phyloP scores from a whole-genome alignment of 148 eudicot species.

The Vaccinium corymbosum region DNA sequence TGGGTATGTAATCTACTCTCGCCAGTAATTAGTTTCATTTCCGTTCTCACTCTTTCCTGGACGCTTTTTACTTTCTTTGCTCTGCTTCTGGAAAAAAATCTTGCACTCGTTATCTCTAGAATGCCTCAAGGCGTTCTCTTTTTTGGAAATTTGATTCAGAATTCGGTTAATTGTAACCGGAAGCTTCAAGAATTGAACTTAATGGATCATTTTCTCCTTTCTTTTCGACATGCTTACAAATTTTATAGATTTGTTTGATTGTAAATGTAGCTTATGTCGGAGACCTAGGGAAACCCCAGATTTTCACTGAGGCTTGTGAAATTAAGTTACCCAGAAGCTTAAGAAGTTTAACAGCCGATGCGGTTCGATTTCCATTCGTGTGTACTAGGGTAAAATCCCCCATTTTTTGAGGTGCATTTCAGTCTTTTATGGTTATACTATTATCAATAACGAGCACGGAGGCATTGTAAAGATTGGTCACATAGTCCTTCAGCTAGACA shows the following conservation, averaged over 20 bases:
- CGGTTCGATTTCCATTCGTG: not conserved
- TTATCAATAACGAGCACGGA: not conserved
- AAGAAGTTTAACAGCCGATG: not conserved
- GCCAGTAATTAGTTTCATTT: not conserved
- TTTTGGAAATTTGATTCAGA: not conserved
- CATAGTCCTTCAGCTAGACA: no score
- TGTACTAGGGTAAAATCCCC: not conserved
- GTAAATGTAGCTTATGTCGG: not conserved
- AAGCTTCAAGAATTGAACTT: not conserved
- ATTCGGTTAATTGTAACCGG: conserved; percentile 1
- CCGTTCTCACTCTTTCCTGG: not conserved
- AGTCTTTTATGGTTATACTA: not conserved
- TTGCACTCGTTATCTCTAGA: not conserved
- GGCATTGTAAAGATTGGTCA: not conserved
- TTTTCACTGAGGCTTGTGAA: not conserved
- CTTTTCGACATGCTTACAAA: not conserved
- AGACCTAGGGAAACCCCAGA: not conserved
- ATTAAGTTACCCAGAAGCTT: not conserved
- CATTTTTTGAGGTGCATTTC: not conserved
- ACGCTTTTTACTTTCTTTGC: not conserved
- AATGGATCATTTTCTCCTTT: not conserved
- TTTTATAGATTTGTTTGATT: not conserved
- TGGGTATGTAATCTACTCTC: conserved; percentile 3
- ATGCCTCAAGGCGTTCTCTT: not conserved
- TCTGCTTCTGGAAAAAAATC: not conserved